Evolutionary conservation across 768 basidiomycete species (phyloP), one percentile per base, ranked within the genome.

Genomic region (Boletus fagicola): DNA sequence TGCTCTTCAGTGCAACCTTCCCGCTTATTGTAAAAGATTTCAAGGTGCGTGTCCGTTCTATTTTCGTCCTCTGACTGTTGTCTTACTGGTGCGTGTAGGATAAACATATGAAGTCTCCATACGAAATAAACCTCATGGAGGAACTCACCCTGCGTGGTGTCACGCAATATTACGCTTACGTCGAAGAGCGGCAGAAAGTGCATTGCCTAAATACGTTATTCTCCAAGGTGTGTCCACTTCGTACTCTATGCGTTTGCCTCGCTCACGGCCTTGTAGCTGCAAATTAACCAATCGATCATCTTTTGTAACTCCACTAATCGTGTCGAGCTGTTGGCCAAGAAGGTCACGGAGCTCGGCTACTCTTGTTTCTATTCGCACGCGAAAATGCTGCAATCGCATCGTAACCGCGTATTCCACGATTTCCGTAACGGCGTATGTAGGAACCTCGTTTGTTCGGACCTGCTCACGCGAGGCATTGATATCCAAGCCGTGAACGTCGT

Each of bases 211-310:
- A 99, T 80, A 99, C 97, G 59, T 86, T 98, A 63, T 98, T 98
- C 83, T 96, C 94, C 67, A 98, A 98, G 83, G 94, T 94, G 48
- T 24, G 51, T 38, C 33, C 22, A 20, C 58, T 46, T 36, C 35
- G 9, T 9, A 18, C 31, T n/a, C 39, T 24, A 15, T 52, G 0
- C 35, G 26, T 26, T 44, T 38, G 46, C 49, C 22, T 56, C 51
- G 48, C 57, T 59, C 31, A 62, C 49, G 20, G 20, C 42, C 47
- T 56, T 38, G 13, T 71, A 98, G 93, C 85, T 99, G 50, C 96
- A 98, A 95, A 99, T 99, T 81, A 99, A 99, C 77, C 96, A 99
- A 78, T 98, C 96, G 58, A 98, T 99, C 77, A 99, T 99, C 72
- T 99, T 99, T 78, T 99, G 96, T 78, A 99, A 99, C 81, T 98